Evolutionary conservation across 1,284 basidiomycete species (phyloP), one percentile per base, ranked within the genome.

Genomic region (Rhodotorula sp.): DNA sequence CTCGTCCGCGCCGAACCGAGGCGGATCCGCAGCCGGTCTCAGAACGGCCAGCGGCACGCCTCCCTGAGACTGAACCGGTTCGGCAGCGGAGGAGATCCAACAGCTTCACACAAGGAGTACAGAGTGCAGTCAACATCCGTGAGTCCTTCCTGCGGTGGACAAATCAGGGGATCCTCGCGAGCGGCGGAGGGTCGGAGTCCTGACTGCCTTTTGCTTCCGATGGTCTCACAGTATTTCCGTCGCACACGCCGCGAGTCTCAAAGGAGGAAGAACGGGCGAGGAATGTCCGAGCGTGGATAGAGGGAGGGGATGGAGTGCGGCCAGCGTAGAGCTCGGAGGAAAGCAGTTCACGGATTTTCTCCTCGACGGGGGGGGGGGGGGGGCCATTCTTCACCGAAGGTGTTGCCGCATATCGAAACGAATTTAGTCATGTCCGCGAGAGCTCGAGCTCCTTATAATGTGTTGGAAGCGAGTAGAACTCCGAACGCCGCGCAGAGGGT

Each of bases 101-200:
- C 31, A 71, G 68, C 43, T 62, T 74, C n/a, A 72, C 31, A 47
- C 49, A 43, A 26, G 69, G 69, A 23, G 58, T 73, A 34, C 64
- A 48, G 21, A 58, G 58, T 23, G 70, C 73, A n/a, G 43, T 72
- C 60, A 54, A 70, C 23, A 64, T 74, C 21, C 64, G 73, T 72
- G 16, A 62, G 65, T 64, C 10, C 6, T 0, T 49, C 23, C 23
- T 21, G 34, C 15, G 18, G 20, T 54, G 3, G 18, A 43, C 12
- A 18, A 16, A 34, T 39, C 7, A 51, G 3, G 5, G 8, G 0
- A 5, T 52, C 21, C 5, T 47, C 1, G 5, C 21, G 10, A 23
- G n/a, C n/a, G 18, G 18, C 21, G 51, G 21, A 23, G 54, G 16
- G 16, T n/a, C 7, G 56, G 39, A 18, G 1, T 56, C 56, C 4